Evolutionary conservation across 2,329 filamentous ascomycete genomes (phyloP), one percentile per base, ranked within the genome.

Genomic region (Cladosporium halotolerans): DNA sequence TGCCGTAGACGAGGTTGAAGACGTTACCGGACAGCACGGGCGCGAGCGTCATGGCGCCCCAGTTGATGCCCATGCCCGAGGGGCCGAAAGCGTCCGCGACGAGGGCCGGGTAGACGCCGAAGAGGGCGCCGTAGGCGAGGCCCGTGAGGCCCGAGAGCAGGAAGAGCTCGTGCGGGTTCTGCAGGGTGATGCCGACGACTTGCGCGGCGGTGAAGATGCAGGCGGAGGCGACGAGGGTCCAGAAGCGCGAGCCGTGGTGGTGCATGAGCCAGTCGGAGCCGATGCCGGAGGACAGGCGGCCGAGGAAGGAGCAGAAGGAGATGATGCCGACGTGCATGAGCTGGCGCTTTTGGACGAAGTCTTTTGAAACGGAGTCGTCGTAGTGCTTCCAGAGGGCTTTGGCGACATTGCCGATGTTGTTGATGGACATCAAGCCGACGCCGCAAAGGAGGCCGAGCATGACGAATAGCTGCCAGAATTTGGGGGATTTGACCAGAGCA

Each of bases 381-480:
- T 86, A 95, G 64, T 89, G 82, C 57, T 82, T 85, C 93, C 93
- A 97, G 1, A 99, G 78, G 2, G 90, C 89, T 66, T 89, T 88
- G 55, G 78, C 74, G 62, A 91, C 83, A 66, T 96, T 95, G 41
- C 93, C 93, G 65, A 97, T 96, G 63, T 99, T 99, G 74, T 99
- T 99, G 73, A 99, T 99, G 0, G 92, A 97, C 93, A 99, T 99
- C 60, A 99, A 75, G 9, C 93, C 93, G 62, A 96, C 87, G 49
- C 93, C 93, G 4, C 90, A 89, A 57, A 97, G 76, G n/a, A 96
- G 80, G 38, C 85, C 90, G 80, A 99, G 88, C 60, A 96, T 83
- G 54, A 80, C 71, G 70, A 95, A 97, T 28, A 95, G 73, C 65
- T 95, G 87, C 90, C 91, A 97, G 70, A 97, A 99, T 60, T 95